Evolutionary conservation across 1,284 basidiomycete genomes (phyloP).

Genomic region (Ceratobasidium sp.): DNA sequence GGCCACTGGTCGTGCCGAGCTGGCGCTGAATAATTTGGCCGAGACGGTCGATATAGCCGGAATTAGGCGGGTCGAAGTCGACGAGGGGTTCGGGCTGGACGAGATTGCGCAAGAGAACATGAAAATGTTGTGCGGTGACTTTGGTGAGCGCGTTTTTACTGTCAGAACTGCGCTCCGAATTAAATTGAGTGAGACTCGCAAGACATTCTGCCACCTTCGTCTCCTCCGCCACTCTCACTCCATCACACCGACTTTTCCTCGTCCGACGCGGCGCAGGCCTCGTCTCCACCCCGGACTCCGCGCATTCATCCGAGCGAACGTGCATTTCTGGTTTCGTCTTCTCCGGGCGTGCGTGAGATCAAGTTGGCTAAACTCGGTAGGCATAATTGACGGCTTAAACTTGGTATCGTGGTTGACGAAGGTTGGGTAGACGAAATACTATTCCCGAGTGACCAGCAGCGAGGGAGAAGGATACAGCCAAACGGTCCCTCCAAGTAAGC

Average conservation of each 20-base stretch:
- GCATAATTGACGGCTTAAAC: not conserved
- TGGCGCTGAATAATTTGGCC: not conserved
- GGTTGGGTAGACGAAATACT: constrained; percentile 20
- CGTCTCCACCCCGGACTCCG: constrained; percentile 35
- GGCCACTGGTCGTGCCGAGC: not conserved
- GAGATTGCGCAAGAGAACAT: constrained; percentile 33
- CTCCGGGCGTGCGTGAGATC: not conserved
- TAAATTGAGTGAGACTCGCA: not conserved
- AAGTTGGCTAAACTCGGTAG: constrained; percentile 23
- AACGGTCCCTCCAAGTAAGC: constrained; percentile 7
- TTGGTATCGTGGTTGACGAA: not conserved
- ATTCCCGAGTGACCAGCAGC: constrained; percentile 30
- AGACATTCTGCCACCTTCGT: constrained; percentile 23
- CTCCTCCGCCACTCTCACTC: constrained; percentile 5
- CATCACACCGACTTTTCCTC: constrained; percentile 18
- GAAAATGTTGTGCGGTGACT: constrained; percentile 15
- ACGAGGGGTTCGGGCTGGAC: constrained; percentile 9
- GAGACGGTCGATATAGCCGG: not conserved
- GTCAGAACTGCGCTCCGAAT: not conserved
- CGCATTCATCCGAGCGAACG: constrained; percentile 27
- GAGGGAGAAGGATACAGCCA: constrained; percentile 13
- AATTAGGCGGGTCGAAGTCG: not conserved
- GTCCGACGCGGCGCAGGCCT: constrained; percentile 32
- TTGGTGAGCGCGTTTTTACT: constrained; percentile 2
- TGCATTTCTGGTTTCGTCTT: constrained; percentile 20